Conservation (phyloP, 2,329 filamentous ascomycete species). For the Beauveria brongniartii region DNA sequence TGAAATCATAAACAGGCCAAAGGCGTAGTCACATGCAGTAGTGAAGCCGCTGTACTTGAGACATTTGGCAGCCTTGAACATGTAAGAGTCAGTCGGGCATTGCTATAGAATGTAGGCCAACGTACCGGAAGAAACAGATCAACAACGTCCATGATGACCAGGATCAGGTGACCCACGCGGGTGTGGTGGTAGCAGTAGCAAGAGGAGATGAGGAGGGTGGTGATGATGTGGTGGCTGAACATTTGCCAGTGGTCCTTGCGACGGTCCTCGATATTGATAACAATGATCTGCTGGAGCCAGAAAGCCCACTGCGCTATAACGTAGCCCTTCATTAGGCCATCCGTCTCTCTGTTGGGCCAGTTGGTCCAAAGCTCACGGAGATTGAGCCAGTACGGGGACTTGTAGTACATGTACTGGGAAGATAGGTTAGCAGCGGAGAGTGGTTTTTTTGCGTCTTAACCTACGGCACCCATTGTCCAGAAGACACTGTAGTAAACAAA, state of each 20-base stretch:
- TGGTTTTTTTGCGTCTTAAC: conserved; percentile 23
- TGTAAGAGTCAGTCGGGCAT: not conserved
- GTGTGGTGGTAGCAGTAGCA: conserved; percentile 85
- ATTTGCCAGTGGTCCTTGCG: conserved; percentile 96
- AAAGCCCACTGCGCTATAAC: conserved; percentile 85
- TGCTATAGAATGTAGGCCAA: conserved; percentile 5
- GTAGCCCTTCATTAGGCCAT: conserved; percentile 74
- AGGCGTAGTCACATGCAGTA: conserved; percentile 69
- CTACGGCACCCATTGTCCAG: conserved; percentile 77
- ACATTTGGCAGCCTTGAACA: conserved; percentile 69
- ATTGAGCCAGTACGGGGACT: conserved; percentile 71
- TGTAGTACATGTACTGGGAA: conserved; percentile 66
- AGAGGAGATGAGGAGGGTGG: conserved; percentile 67
- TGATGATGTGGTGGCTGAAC: conserved; percentile 91
- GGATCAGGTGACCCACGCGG: conserved; percentile 78
- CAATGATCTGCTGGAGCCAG: conserved; percentile 88
- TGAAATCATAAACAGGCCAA: conserved; percentile 74
- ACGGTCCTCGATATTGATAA: conserved; percentile 89
- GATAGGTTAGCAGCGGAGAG: not conserved
- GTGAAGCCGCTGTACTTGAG: conserved; percentile 81
- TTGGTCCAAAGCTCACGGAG: conserved; percentile 71
- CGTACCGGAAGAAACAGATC: conserved; percentile 81
- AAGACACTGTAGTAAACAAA: conserved; percentile 74
- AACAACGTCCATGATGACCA: conserved; percentile 89
- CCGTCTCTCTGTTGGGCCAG: conserved; percentile 73